A percentile compares a stretch with the other conserved stretches of the same genome.
These are phyloP conservation scores for Taphrina populina DNA, from an alignment of 1,139 yeast genomes.

Conservation along the genomic window DNA sequence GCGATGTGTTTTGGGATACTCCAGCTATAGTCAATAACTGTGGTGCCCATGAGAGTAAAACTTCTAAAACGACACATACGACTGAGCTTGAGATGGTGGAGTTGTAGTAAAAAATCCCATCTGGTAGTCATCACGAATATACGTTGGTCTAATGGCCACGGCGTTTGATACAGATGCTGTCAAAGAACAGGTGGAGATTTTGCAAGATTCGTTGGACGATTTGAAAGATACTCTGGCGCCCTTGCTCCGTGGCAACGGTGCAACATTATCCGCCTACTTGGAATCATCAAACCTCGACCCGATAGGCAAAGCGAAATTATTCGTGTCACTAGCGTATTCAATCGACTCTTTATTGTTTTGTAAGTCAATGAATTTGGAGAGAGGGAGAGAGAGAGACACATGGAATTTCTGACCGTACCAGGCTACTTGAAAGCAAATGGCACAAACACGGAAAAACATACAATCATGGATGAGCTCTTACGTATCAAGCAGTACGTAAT, in stretches of 20 bases:
- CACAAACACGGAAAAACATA: slow-evolving; percentile 56
- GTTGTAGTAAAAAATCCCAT: too few species aligned
- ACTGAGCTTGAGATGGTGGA: too few species aligned
- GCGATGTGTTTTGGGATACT: too few species aligned
- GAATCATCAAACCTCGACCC: slow-evolving; percentile 12
- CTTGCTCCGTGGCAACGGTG: background rate
- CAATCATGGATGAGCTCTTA: slow-evolving; percentile 66
- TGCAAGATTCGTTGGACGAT: slow-evolving; percentile 10
- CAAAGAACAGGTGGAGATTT: slow-evolving; percentile 19
- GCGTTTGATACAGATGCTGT: slow-evolving; percentile 19
- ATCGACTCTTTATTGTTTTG: slow-evolving; percentile 31
- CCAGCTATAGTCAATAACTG: too few species aligned
- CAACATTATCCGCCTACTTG: background rate
- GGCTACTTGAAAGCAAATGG: slow-evolving; percentile 60
- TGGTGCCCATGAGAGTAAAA: too few species aligned
- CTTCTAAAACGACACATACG: too few species aligned
- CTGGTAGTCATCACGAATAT: too few species aligned
- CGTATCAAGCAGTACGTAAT: slow-evolving; percentile 70
- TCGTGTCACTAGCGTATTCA: slow-evolving; percentile 31
- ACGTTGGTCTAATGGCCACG: slow-evolving; percentile 1
- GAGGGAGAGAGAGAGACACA: too few species aligned
- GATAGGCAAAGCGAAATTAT: slow-evolving; percentile 27
- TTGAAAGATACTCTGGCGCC: slow-evolving; percentile 17
- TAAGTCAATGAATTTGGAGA: background rate
- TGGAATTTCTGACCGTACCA: too few species aligned